phyloP scores from a whole-genome alignment of 2,329 filamentous ascomycete genomes.

The Cephalotrichum gorgonifer region DNA sequence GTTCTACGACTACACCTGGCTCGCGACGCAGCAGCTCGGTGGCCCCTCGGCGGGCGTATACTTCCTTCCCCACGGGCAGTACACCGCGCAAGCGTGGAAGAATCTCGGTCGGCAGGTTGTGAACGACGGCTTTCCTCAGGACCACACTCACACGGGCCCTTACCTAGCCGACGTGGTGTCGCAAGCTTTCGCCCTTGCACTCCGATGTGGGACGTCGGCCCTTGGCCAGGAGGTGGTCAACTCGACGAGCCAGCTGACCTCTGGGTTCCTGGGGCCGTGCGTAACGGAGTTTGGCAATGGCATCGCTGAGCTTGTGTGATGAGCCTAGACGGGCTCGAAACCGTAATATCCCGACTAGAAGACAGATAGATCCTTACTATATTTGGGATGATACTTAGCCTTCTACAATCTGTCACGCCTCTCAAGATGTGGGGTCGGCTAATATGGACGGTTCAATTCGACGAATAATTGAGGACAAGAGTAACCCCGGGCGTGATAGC shows the following conservation, averaged over 20 bases:
- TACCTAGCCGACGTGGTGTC: conserved; percentile 45
- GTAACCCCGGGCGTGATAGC: too few relatives aligned
- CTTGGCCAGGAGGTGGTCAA: conserved; percentile 23
- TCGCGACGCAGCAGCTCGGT: conserved; percentile 23
- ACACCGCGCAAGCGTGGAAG: conserved; percentile 42
- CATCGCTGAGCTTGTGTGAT: too few relatives aligned
- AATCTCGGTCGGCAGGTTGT: conserved; percentile 36
- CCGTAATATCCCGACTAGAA: too few relatives aligned
- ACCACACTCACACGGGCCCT: conserved; percentile 53
- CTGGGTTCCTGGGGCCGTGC: conserved; percentile 18
- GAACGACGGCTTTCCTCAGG: conserved; percentile 43
- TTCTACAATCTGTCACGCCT: too few relatives aligned
- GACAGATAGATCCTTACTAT: too few relatives aligned
- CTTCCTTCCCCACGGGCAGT: conserved; percentile 51
- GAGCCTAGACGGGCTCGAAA: too few relatives aligned
- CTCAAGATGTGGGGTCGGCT: too few relatives aligned
- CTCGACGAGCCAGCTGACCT: conserved; percentile 19
- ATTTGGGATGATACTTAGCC: too few relatives aligned
- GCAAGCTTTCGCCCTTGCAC: conserved; percentile 44
- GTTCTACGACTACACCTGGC: conserved; percentile 45
- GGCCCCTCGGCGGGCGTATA: conserved; percentile 29
- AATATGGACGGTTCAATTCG: too few relatives aligned
- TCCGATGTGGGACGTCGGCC: conserved; percentile 35
- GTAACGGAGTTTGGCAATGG: conserved; percentile 12
- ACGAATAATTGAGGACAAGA: too few relatives aligned